Evolutionary conservation across 1,139 yeast genomes (phyloP).

Genomic region (Maudiozyma humilis): DNA sequence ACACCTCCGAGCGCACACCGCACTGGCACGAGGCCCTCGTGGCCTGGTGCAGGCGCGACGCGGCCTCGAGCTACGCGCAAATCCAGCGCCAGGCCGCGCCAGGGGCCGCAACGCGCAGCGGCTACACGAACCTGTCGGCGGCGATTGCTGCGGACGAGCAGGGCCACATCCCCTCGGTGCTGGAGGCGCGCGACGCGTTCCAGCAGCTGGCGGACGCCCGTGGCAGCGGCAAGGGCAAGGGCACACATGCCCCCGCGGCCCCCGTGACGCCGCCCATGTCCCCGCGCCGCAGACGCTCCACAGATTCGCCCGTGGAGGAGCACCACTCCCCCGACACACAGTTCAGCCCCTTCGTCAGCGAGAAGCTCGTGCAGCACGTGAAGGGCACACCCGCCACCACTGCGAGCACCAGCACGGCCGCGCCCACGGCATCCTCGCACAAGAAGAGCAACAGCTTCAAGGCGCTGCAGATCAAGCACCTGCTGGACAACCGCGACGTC

Average conservation of each 20-base stretch:
- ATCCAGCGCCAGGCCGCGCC: slow-evolving; percentile 18
- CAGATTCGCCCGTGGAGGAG: too few relatives aligned
- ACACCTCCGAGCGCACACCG: slow-evolving; percentile 28
- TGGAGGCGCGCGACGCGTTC: slow-evolving; percentile 23
- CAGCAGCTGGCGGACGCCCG: slow-evolving; percentile 21
- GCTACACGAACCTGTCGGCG: background rate
- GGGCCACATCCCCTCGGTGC: slow-evolving; percentile 19
- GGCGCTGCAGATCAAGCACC: slow-evolving; percentile 29
- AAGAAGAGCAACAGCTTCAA: slow-evolving; percentile 32
- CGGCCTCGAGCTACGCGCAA: slow-evolving; percentile 25
- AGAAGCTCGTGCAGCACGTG: slow-evolving; percentile 27
- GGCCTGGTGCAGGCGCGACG: slow-evolving; percentile 30
- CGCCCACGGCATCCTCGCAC: too few relatives aligned
- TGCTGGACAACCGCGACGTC: slow-evolving; percentile 27
- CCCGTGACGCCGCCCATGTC: slow-evolving; percentile 32
- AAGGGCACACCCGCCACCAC: slow-evolving; percentile 11
- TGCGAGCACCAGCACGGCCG: slow-evolving; percentile 1
- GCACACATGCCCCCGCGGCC: slow-evolving; percentile 4
- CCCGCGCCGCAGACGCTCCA: slow-evolving; percentile 11
- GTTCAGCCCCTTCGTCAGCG: slow-evolving; percentile 29
- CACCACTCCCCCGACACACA: background rate
- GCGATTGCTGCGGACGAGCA: background rate
- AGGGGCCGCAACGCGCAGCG: background rate
- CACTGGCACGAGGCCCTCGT: slow-evolving; percentile 28
- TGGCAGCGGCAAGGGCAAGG: slow-evolving; percentile 8